Conservation (phyloP, 257 asterid genomes). For the Orobanche coerulescens region DNA sequence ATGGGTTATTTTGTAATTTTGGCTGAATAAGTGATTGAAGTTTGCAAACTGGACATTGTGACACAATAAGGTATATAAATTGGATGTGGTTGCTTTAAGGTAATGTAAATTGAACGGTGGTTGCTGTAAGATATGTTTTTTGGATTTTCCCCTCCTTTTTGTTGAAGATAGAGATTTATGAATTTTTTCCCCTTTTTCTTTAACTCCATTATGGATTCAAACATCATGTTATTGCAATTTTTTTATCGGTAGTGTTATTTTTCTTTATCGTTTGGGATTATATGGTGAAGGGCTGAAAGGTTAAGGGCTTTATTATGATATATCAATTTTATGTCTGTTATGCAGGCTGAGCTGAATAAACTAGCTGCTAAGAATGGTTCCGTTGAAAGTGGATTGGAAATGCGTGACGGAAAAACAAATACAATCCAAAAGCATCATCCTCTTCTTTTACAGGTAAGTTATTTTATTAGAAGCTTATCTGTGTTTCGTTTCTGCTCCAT, state of each 20-base stretch:
- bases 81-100: no score
- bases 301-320: conserved; percentile 10
- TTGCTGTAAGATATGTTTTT: no score
- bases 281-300: not conserved
- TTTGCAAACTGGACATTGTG: no score
- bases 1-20: no score
- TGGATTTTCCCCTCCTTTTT: no score
- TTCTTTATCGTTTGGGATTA: not conserved
- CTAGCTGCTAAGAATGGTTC: conserved; percentile 41
- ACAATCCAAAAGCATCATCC: conserved; percentile 58
- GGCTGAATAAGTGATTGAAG: no score
- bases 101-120: no score
- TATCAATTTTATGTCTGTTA: not conserved
- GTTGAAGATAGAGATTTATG: not conserved
- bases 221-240: no score
- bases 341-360: conserved; percentile 79
- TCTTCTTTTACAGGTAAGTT: conserved; percentile 70
- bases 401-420: conserved; percentile 24
- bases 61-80: no score
- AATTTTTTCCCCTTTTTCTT: not conserved
- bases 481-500: not conserved
- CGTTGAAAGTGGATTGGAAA: conserved; percentile 33
- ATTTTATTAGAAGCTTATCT: not conserved
- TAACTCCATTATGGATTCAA: not conserved
- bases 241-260: not conserved